Evolutionary conservation across 2,329 filamentous ascomycete genomes (phyloP).

Genomic region (Fusarium luffae): DNA sequence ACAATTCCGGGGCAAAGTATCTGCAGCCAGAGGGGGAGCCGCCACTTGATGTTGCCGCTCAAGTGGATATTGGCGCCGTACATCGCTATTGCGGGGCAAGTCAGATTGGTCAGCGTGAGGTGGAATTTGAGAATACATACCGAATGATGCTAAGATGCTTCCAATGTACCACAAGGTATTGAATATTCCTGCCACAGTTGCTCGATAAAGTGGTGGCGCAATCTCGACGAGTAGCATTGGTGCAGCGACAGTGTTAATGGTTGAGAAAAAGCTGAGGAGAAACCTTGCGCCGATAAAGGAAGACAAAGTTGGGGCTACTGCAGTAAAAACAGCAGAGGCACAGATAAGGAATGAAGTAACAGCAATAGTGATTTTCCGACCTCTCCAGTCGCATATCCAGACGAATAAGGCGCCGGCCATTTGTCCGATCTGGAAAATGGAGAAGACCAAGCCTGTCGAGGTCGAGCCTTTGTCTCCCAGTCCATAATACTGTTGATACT

Average conservation of each 20-base stretch:
- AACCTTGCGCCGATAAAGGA: slow-evolving; percentile 11
- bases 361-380: slow-evolving; percentile 56
- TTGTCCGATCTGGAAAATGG: slow-evolving; percentile 57
- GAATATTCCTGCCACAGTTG: slow-evolving; percentile 66
- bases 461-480: slow-evolving; percentile 48
- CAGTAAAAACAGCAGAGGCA: slow-evolving; percentile 4
- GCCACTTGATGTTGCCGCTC: slow-evolving; percentile 35
- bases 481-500: slow-evolving; percentile 6
- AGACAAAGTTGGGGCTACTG: slow-evolving; percentile 9
- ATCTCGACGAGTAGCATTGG: slow-evolving; percentile 71
- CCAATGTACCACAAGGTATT: slow-evolving; percentile 58
- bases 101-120: too few relatives aligned
- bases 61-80: slow-evolving; percentile 36
- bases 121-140: fast-evolving
- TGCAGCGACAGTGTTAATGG: slow-evolving; percentile 55
- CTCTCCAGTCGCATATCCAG: slow-evolving; percentile 58
- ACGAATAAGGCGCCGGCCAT: slow-evolving; percentile 57
- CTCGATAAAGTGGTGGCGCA: slow-evolving; percentile 68
- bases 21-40: slow-evolving; percentile 35
- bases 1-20: slow-evolving; percentile 33
- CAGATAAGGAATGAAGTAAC: slow-evolving; percentile 57
- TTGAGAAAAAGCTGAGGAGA: slow-evolving; percentile 10
- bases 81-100: slow-evolving; percentile 9
- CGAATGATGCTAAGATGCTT: slow-evolving; percentile 21
- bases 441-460: slow-evolving; percentile 57